Conservation (phyloP, 2,329 filamentous ascomycete species). For the Microdochium bolleyi region DNA sequence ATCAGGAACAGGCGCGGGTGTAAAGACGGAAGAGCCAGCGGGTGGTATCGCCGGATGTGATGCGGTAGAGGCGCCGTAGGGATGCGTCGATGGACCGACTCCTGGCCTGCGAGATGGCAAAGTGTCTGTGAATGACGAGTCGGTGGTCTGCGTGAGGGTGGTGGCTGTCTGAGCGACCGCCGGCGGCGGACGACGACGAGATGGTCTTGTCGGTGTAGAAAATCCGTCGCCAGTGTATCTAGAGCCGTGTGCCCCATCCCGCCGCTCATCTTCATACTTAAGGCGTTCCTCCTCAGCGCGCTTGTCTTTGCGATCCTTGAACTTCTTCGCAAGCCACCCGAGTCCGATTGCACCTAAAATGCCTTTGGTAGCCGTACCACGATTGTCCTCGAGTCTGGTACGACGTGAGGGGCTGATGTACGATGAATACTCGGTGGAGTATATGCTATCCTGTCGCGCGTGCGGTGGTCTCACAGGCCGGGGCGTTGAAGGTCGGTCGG, state of each 20-base stretch:
- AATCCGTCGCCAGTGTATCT: constrained; percentile 64
- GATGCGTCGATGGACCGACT: constrained; percentile 28
- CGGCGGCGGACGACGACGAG: constrained; percentile 18
- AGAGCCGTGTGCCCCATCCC: constrained; percentile 53
- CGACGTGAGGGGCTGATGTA: constrained; percentile 57
- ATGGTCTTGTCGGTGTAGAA: constrained; percentile 33
- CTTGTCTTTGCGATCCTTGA: constrained; percentile 48
- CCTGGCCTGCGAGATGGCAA: constrained; percentile 22
- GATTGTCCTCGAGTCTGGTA: constrained; percentile 26
- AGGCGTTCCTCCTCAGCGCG: constrained; percentile 39
- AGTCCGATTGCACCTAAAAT: constrained; percentile 55
- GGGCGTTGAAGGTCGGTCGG: constrained; percentile 37
- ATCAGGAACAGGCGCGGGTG: not conserved
- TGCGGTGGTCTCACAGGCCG: constrained; percentile 31
- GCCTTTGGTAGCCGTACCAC: constrained; percentile 47
- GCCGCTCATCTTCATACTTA: constrained; percentile 38
- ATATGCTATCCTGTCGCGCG: constrained; percentile 34
- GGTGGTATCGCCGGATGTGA: constrained; percentile 1
- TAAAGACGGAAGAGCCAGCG: constrained; percentile 1
- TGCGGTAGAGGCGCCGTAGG: constrained; percentile 11
- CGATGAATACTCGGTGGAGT: constrained; percentile 51
- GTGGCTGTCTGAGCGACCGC: constrained; percentile 17
- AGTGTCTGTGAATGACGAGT: constrained; percentile 28
- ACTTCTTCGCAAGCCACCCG: constrained; percentile 60
- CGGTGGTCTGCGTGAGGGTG: constrained; percentile 18